These are phyloP conservation scores for Aspergillus saccharolyticus DNA, from an alignment of 495 filamentous ascomycete species.

Conservation along the genomic window DNA sequence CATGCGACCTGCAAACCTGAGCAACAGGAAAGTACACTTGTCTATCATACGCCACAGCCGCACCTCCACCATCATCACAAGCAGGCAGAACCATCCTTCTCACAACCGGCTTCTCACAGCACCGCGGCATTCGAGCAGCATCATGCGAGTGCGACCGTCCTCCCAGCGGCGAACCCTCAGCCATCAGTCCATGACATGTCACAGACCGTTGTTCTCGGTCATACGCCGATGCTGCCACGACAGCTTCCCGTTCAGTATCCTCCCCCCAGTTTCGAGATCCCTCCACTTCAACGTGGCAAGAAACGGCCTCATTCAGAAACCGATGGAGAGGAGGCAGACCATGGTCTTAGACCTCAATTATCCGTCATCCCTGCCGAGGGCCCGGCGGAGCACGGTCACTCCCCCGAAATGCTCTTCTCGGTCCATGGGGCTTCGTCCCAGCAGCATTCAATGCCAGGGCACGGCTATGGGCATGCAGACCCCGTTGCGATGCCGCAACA, in stretches of 20 bases:
- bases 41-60: slow-evolving; percentile 29
- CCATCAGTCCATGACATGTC: slow-evolving; percentile 25
- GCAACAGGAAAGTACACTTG: slow-evolving; percentile 31
- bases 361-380: slow-evolving; percentile 29
- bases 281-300: slow-evolving; percentile 25
- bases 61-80: slow-evolving; percentile 29
- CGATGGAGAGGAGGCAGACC: slow-evolving; percentile 23
- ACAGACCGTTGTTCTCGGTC: slow-evolving; percentile 24
- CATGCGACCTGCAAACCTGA: slow-evolving; percentile 32
- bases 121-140: slow-evolving; percentile 27
- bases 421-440: slow-evolving; percentile 25
- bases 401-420: slow-evolving; percentile 31
- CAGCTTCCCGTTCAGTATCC: slow-evolving; percentile 31
- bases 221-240: slow-evolving; percentile 32
- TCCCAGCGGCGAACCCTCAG: slow-evolving; percentile 26
- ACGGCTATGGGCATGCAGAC: slow-evolving; percentile 25
- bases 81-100: slow-evolving; percentile 27
- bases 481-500: slow-evolving; percentile 37
- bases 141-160: slow-evolving; percentile 27
- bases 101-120: slow-evolving; percentile 26
- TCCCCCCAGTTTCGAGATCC: slow-evolving; percentile 25
- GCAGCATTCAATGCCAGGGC: slow-evolving; percentile 24
- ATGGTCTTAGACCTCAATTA: slow-evolving; percentile 24
- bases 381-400: slow-evolving; percentile 20
- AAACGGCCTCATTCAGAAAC: slow-evolving; percentile 31